Evolutionary conservation across 2,329 filamentous ascomycete genomes (phyloP).

Genomic region (Alternaria sp.): DNA sequence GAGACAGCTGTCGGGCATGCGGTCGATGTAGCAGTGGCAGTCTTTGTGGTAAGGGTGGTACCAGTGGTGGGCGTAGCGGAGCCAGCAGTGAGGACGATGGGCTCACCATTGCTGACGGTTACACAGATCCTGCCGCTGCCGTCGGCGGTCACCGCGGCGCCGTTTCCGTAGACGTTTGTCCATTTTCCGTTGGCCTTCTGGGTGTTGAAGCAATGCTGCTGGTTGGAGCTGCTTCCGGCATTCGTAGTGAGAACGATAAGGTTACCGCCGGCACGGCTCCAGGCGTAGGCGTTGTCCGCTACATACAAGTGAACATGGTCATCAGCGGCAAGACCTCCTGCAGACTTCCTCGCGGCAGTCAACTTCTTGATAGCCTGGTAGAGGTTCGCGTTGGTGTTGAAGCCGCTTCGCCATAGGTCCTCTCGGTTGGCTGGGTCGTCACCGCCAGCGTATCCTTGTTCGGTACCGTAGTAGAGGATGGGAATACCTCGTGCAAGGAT

Average conservation of each 20-base stretch:
- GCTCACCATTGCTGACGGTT: conserved; percentile 51
- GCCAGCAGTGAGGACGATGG: conserved; percentile 49
- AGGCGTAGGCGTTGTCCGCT: conserved; percentile 54
- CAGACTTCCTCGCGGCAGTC: conserved; percentile 36
- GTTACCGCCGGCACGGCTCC: conserved; percentile 53
- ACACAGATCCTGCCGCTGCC: conserved; percentile 53
- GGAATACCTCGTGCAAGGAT: conserved; percentile 49
- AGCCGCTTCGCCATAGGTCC: conserved; percentile 48
- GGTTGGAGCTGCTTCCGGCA: conserved; percentile 48
- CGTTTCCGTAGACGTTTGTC: conserved; percentile 50
- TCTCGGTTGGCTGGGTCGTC: conserved; percentile 51
- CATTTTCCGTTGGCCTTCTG: conserved; percentile 49
- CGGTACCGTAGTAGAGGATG: conserved; percentile 50
- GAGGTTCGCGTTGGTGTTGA: conserved; percentile 38
- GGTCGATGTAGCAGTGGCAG: conserved; percentile 15
- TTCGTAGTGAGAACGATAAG: conserved; percentile 58
- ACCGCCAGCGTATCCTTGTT: conserved; percentile 47
- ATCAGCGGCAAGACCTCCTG: conserved; percentile 53
- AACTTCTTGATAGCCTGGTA: conserved; percentile 40
- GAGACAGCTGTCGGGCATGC: conserved; percentile 36
- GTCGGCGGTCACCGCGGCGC: conserved; percentile 48
- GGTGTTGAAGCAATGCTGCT: conserved; percentile 54
- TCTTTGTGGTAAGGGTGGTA: conserved; percentile 20
- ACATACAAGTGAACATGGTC: conserved; percentile 56
- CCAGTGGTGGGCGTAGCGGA: conserved; percentile 17